Base-by-base conservation (phyloP, 495 filamentous ascomycete species). In the Talaromyces thailandensis region DNA sequence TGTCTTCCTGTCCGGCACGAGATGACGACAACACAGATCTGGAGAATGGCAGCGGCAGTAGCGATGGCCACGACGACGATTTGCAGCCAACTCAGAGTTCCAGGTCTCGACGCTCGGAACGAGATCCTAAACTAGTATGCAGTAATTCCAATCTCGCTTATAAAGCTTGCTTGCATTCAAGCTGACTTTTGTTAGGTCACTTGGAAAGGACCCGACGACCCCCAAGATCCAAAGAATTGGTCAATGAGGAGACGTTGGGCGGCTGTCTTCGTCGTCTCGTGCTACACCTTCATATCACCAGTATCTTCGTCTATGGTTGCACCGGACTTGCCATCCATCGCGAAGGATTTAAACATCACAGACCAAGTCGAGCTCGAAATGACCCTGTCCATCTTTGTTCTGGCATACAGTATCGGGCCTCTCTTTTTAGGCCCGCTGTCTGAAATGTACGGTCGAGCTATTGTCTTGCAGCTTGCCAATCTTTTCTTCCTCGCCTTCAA, bases 211-310 rank as follows among this genome's bases (percentile, higher is more conserved):
- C 77, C 82, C 4, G 75, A 81, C 32, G 85, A 88, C 63, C 76
- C 78, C 0, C 76, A 78, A 12, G 85, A 87, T 52, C 86, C 86
- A 0, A 80, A 81, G 61, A 84, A 88, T 62, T 88, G 85, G 86
- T 62, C 77, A 0, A 70, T 64, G 4, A 68, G 63, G 16, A 75
- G 78, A 57, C 88, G 88, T 73, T 92, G 88, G 88, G 73, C 78
- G 0, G 82, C 83, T 2, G 85, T 83, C 0, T 64, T 81, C 28
- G 76, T 81, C 21, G 79, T 82, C 24, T 85, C 85, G 0, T 75
- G 76, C 18, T 88, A 86, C 69, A 91, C 87, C 0, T 84, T 93
- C 63, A 88, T 93, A 60, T 90, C 89, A 0, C 88, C 89, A 0
- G 79, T 87, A 11, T 84, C 84, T 1, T 87, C 83, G 4, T 85